Conservation (phyloP, 2,329 filamentous ascomycete species). For the Claviceps sp. region DNA sequence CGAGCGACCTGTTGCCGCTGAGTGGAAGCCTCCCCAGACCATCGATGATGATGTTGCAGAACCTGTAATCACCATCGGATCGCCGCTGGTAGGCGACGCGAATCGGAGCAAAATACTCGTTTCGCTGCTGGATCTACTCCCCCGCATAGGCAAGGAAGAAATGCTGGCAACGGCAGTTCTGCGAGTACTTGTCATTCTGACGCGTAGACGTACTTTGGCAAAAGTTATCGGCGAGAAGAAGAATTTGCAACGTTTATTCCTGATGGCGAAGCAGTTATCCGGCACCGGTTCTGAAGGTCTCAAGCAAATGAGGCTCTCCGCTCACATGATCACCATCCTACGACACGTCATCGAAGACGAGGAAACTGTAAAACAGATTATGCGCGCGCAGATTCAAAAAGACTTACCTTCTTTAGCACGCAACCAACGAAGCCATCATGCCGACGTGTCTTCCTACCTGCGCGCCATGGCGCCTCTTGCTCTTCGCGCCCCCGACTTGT, state of each 20-base stretch:
- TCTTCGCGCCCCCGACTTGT: conserved; percentile 69
- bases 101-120: conserved; percentile 62
- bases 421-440: conserved; percentile 31
- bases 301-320: conserved; percentile 35
- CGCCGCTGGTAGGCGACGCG: conserved; percentile 39
- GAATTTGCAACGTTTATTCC: conserved; percentile 78
- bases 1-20: conserved; percentile 60
- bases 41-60: conserved; percentile 35
- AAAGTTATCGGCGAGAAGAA: conserved; percentile 70
- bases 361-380: conserved; percentile 77
- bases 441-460: conserved; percentile 61
- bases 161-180: conserved; percentile 70
- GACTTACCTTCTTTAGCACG: conserved; percentile 50
- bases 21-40: conserved; percentile 49
- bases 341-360: conserved; percentile 93
- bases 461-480: conserved; percentile 67
- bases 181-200: conserved; percentile 76
- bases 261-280: conserved; percentile 89
- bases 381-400: conserved; percentile 77
- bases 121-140: conserved; percentile 69
- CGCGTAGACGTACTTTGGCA: conserved; percentile 63
- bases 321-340: conserved; percentile 69
- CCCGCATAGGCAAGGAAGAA: conserved; percentile 77
- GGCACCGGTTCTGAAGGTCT: conserved; percentile 66
- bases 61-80: conserved; percentile 48